Percentiles rank a stretch among this genome's conserved stretches.
Evolutionary conservation across 2,329 filamentous ascomycete genomes (phyloP).

Genomic region (Allantophomopsis lycopodina): DNA sequence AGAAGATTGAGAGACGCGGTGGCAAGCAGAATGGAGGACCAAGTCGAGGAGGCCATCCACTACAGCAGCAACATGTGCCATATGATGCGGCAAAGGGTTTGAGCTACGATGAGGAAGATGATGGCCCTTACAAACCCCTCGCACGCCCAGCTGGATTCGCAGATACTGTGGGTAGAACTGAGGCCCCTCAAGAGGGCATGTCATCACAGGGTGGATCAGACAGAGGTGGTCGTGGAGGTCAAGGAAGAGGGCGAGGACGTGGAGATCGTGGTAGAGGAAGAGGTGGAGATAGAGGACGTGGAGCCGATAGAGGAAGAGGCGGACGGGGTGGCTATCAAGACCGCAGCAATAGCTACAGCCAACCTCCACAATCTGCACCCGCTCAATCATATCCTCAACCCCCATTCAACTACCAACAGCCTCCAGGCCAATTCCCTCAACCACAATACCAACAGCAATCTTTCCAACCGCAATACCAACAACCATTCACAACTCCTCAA

Average conservation of each 20-base stretch:
- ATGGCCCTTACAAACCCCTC: conserved; percentile 60
- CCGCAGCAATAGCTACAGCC: conserved; percentile 12
- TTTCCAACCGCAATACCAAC: conserved; percentile 13
- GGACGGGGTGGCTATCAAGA: conserved; percentile 25
- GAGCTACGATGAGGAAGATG: conserved; percentile 53
- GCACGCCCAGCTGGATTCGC: conserved; percentile 51
- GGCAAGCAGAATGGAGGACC: conserved; percentile 29
- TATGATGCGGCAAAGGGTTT: conserved; percentile 28
- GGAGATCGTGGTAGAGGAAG: conserved; percentile 14
- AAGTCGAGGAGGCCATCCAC: conserved; percentile 20
- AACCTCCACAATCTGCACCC: background rate
- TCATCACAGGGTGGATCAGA: conserved; percentile 28
- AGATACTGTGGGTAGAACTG: conserved; percentile 28
- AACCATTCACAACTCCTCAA: conserved; percentile 16
- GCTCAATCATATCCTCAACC: background rate
- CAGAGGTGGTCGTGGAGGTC: conserved; percentile 16
- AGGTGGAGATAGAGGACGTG: conserved; percentile 20
- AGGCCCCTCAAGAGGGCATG: conserved; percentile 23
- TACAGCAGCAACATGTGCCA: conserved; percentile 16
- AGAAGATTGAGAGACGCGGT: conserved; percentile 41
- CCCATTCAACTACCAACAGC: conserved; percentile 5
- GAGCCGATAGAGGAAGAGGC: conserved; percentile 17
- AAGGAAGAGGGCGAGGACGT: conserved; percentile 1
- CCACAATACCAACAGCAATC: conserved; percentile 13
- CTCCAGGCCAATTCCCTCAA: conserved; percentile 24